Base-by-base conservation (phyloP, 2,329 filamentous ascomycete genomes). In the Trichoderma sp. region DNA sequence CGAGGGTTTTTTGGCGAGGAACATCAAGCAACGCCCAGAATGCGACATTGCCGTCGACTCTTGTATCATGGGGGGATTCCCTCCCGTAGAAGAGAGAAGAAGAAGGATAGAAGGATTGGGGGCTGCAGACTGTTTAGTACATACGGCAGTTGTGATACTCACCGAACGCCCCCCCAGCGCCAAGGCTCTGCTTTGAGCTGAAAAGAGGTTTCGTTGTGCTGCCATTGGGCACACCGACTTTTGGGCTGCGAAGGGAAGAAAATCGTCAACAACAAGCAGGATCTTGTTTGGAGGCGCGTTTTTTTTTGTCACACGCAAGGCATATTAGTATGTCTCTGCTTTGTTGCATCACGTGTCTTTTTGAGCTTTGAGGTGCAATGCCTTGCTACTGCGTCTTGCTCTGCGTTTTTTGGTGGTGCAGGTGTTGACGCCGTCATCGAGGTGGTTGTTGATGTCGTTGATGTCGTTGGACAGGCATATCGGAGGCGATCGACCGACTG, bases 171-270 rank as follows among this genome's bases (percentile, higher is more conserved):
- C 41, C 30, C 28, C 17, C 34, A 26, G 55, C 39, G 52, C 52
- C 52, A 45, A 19, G 55, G 12, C 17, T 21, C 26, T 43, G 51
- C 28, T 21, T 24, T 41, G 44, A 34, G 50, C 50, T 30, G 26
- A 21, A 19, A 21, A 19, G 14, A 19, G 30, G 14, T 12, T 15
- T 56, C 24, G 21, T 41, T 41, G n/a, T 47, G 17, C 24, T 47
- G 34, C 45, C 45, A 52, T 21, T 59, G 45, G 34, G 55, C 47
- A 64, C 62, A 64, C 62, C 62, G 62, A 64, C 62, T 64, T 64
- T 64, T 64, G 50, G 50, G 50, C 50, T 34, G 50, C 19, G 41
- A 14, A 17, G 19, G 45, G 30, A 50, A 43, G 15, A 10, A 14
- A 7, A 21, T 26, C 12, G 15, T 26, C 9, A 48, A 48, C 19